Evolutionary conservation across 192 early-diverging fungal species (phyloP).

Genomic region (Umbelopsis isabellina): DNA sequence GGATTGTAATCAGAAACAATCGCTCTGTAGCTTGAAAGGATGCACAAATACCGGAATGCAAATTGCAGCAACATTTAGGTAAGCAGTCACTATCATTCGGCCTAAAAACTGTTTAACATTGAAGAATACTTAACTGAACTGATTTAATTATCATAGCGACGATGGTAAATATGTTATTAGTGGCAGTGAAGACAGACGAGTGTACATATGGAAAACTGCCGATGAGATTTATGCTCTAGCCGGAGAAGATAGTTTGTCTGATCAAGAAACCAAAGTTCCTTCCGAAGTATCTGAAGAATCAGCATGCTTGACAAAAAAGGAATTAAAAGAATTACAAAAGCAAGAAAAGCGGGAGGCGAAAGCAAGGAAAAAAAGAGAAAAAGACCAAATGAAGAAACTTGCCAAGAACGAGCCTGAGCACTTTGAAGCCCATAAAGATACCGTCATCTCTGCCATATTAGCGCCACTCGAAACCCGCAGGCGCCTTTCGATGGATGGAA

Average conservation of each 20-base stretch:
- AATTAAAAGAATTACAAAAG: not conserved
- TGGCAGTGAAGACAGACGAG: constrained; percentile 75
- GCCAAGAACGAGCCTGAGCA: constrained; percentile 26
- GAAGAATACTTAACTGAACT: constrained; percentile 1
- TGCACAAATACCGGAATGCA: constrained; percentile 65
- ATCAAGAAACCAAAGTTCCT: constrained; percentile 23
- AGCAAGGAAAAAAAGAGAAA: constrained; percentile 28
- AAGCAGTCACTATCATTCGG: not conserved
- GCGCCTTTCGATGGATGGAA: constrained; percentile 46
- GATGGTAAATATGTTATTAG: constrained; percentile 79
- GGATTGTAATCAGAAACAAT: constrained; percentile 68
- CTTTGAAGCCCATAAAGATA: constrained; percentile 53
- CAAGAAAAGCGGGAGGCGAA: constrained; percentile 21
- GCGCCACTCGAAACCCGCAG: constrained; percentile 60
- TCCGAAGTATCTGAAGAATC: constrained; percentile 18
- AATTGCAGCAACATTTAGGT: constrained; percentile 70
- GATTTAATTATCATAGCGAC: constrained; percentile 36
- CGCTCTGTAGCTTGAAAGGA: constrained; percentile 80
- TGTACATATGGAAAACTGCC: constrained; percentile 70
- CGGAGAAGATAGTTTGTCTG: constrained; percentile 22
- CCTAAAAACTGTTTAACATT: too few species aligned
- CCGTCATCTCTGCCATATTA: constrained; percentile 63
- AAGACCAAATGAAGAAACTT: constrained; percentile 5
- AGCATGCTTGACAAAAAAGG: not conserved
- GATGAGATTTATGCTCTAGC: constrained; percentile 9